Conservation (phyloP, 2,329 filamentous ascomycete species). For the Bipolaris bicolor region DNA sequence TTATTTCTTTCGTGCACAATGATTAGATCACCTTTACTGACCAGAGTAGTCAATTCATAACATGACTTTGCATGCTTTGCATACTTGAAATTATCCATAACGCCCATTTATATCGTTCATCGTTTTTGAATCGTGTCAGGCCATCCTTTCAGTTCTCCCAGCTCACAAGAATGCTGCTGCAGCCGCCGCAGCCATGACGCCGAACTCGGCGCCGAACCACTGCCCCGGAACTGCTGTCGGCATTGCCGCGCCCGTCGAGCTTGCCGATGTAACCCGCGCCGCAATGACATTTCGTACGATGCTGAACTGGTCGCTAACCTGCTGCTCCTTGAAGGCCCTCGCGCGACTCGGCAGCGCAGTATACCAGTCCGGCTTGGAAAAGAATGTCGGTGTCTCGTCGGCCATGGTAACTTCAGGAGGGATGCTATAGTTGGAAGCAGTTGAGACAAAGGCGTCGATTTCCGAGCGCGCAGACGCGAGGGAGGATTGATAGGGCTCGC, state of each 20-base stretch:
- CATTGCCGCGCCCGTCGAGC: constrained; percentile 26
- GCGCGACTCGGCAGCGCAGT: constrained; percentile 36
- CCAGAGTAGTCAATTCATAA: background rate
- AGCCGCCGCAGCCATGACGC: constrained; percentile 37
- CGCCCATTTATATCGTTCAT: background rate
- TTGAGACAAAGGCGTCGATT: constrained; percentile 31
- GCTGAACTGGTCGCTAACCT: constrained; percentile 40
- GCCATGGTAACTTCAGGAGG: constrained; percentile 35
- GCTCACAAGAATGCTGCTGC: constrained; percentile 36
- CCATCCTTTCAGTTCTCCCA: background rate
- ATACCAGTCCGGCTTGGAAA: constrained; percentile 37
- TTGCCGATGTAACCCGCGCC: constrained; percentile 18
- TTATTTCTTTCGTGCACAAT: background rate
- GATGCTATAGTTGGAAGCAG: constrained; percentile 35
- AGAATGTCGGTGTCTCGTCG: constrained; percentile 29
- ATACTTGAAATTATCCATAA: background rate
- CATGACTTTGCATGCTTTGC: background rate
- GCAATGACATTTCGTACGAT: constrained; percentile 34
- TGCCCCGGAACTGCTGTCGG: constrained; percentile 28
- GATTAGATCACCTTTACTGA: background rate
- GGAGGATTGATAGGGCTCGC: constrained; percentile 35
- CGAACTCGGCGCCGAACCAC: constrained; percentile 31
- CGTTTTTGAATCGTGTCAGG: background rate
- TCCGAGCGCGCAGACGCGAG: constrained; percentile 35
- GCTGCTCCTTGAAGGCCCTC: constrained; percentile 39